Percentiles rank a stretch among this genome's conserved stretches.
Conservation (phyloP, 495 filamentous ascomycete species). For the Penicillium manginii region DNA sequence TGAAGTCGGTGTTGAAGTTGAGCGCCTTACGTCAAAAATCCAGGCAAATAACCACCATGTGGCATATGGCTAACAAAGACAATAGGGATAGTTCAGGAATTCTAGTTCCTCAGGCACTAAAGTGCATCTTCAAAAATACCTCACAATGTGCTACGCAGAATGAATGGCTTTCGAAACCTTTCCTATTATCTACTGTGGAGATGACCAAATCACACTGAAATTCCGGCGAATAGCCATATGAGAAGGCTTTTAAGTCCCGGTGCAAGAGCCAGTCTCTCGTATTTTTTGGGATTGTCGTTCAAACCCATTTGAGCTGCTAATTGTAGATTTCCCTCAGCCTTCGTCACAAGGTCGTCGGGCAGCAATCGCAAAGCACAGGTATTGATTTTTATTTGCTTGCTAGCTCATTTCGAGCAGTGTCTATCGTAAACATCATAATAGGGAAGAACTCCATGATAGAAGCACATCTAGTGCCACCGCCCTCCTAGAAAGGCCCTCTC, state of each 20-base stretch:
- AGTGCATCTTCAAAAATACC: too few species aligned
- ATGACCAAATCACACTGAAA: neutral
- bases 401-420: constrained; percentile 10
- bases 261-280: neutral
- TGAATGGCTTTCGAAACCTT: neutral
- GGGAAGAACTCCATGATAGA: constrained; percentile 1
- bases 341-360: neutral
- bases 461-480: constrained; percentile 3
- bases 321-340: neutral
- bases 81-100: neutral
- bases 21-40: constrained; percentile 28
- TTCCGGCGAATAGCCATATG: too few species aligned
- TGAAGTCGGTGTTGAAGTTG: constrained; percentile 18
- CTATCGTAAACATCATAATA: constrained; percentile 28
- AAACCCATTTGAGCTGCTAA: neutral
- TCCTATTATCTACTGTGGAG: neutral
- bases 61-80: neutral
- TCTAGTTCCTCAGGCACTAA: neutral
- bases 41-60: neutral
- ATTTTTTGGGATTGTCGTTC: neutral
- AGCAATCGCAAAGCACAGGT: neutral
- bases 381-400: neutral
- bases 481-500: neutral
- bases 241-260: too few species aligned
- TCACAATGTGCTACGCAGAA: neutral